Base-by-base conservation (phyloP, 2,329 filamentous ascomycete genomes). In the Eutypa lata region DNA sequence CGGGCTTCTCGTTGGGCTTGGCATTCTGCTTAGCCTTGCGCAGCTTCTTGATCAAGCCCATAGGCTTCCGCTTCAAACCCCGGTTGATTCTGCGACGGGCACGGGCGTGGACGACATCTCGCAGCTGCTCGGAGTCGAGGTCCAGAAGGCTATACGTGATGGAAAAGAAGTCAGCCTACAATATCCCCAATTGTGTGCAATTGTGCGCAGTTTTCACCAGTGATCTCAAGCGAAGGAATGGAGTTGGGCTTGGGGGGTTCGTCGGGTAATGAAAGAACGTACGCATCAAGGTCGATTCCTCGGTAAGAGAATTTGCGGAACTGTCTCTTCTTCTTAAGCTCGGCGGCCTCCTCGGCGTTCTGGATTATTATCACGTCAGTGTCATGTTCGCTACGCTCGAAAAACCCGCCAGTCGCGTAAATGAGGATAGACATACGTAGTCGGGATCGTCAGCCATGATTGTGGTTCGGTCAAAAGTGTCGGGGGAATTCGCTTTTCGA, bases 231-330 rank as follows among this genome's bases (percentile, higher is more conserved):
- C 26, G 35, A 46, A 22, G 35, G n/a, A 31, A 43, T 31, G 37
- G 21, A 8, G 33, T 44, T 21, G 13, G 31, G 47, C 42, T 8
- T 53, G 26, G 49, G 46, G 45, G 24, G 35, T 6, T 5, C 26
- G 5, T 10, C 26, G 26, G 6, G 31, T 46, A 47, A 26, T 43
- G 40, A 49, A 28, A 28, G 51, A 55, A 56, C 91, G 73, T 92
- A 97, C 93, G 96, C 90, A 78, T 99, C 94, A 78, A 99, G 92
- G 80, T 99, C 94, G 79, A 99, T 90, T 75, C 94, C 94, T 76
- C 94, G 90, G 90, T 97, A 99, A 69, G 92, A 94, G 78, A 97
- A 99, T 89, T 97, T 99, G 83, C 91, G 90, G 90, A 97, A 97
- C 70, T 91, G 83, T 93, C 94, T 96, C 84, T 89, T 96, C 86